Evolutionary conservation across 1,139 yeast genomes (phyloP), one percentile per base, ranked within the genome.

Genomic region (Wickerhamomyces sp.): DNA sequence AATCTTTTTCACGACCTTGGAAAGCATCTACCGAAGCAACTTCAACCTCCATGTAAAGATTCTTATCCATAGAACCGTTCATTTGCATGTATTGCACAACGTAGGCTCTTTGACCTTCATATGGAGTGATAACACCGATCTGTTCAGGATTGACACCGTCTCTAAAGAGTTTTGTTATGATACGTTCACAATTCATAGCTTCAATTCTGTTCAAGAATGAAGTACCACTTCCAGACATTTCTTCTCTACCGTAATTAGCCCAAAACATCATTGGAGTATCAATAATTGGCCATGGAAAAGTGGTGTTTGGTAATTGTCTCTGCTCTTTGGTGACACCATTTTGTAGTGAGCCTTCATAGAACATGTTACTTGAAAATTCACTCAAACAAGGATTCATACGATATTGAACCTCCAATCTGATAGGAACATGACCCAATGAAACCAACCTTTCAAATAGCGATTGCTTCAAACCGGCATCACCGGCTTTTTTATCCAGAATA

Each of bases 1-100:
- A 87, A 55, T 89, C 95, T 59, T 89, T 89, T 58, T 89, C 97
- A 46, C 96, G 75, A 31, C 97, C 97, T 62, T 89, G 96, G 70
- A 89, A 89, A 2, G 96, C 95, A 62, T 89, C 96, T 24, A 89
- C 96, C 30, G 94, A 82, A 13, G 93, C 87, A 20, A 89, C 89
- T 61, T 89, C 97, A 31, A 89, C 84, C 33, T 74, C 78, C 35
- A 70, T 59, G 56, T 87, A 87, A 31, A 76, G 61, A 3, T 79
- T 81, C 47, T 75, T 76, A 36, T 77, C 83, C 54, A 83, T 55
- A 2, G 86, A 65, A 16, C 91, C 84, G 51, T 80, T 79, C 66
- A 79, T 60, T 46, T 75, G 72, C 88, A 89, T 78, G 57, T 84
- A 84, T 51, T 82, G 91, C 12, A 77, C 72, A 39, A 88, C 66